Conservation (phyloP, 768 basidiomycete species). For the Rhodocollybia butyracea region DNA sequence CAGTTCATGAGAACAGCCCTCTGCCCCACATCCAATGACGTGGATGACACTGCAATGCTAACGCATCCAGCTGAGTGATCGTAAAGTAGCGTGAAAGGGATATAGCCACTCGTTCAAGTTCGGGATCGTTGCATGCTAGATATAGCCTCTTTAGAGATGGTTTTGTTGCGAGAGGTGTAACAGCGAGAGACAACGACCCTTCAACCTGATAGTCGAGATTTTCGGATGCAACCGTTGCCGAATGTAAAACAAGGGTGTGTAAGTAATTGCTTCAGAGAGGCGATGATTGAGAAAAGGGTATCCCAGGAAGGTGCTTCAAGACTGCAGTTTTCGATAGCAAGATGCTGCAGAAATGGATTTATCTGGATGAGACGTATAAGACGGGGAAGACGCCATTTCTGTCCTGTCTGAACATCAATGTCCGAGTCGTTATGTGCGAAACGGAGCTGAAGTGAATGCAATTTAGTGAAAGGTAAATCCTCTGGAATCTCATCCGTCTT, state of each 20-base stretch:
- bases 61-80: background rate
- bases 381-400: background rate
- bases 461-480: background rate
- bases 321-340: background rate
- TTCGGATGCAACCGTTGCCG: background rate
- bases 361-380: background rate
- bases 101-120: background rate
- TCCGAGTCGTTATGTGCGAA: background rate
- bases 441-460: background rate
- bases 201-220: too few relatives aligned
- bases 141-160: background rate
- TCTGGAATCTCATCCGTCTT: background rate
- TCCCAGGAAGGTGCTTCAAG: background rate
- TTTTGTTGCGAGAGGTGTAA: background rate
- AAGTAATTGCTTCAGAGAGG: too few relatives aligned
- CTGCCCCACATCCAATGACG: background rate
- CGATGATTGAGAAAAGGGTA: background rate
- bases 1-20: background rate
- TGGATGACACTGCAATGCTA: background rate
- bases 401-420: background rate
- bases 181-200: background rate
- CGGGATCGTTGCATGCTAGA: background rate
- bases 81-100: background rate
- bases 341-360: background rate
- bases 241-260: background rate